Evolutionary conservation across 805 yeast genomes (phyloP).

Genomic region (Ogataea glucozyma): DNA sequence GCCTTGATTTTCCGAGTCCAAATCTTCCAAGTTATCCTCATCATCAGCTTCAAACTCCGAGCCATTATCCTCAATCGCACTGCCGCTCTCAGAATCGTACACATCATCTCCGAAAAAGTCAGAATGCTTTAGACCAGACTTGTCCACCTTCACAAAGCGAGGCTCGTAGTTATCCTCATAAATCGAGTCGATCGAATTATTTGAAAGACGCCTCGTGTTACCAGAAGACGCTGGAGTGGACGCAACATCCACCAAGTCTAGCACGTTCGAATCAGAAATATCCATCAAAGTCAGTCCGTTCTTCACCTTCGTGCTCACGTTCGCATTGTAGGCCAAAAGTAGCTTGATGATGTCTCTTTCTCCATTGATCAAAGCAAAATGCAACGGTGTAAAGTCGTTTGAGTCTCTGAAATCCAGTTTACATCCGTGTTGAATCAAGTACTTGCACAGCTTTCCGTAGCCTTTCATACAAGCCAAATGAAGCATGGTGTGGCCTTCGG

Average conservation of each 20-base stretch:
- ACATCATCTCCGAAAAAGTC: constrained; percentile 22
- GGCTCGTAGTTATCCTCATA: constrained; percentile 27
- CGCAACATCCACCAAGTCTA: constrained; percentile 34
- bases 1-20: constrained; percentile 9
- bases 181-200: constrained; percentile 32
- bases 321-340: constrained; percentile 65
- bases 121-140: constrained; percentile 20
- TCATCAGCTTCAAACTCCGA: constrained; percentile 25
- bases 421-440: constrained; percentile 63
- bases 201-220: constrained; percentile 27
- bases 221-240: constrained; percentile 1
- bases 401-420: constrained; percentile 72
- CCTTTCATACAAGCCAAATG: constrained; percentile 84
- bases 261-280: constrained; percentile 42
- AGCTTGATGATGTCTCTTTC: constrained; percentile 63
- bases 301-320: constrained; percentile 49
- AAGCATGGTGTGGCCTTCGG: constrained; percentile 82
- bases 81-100: constrained; percentile 7
- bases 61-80: constrained; percentile 8
- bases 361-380: constrained; percentile 80
- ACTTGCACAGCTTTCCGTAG: constrained; percentile 58
- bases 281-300: constrained; percentile 48
- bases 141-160: constrained; percentile 19
- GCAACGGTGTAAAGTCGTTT: constrained; percentile 85
- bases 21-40: constrained; percentile 21